Percentiles rank a stretch among this genome's conserved stretches.
Evolutionary conservation across 2,329 filamentous ascomycete species (phyloP).

Genomic region (Xylaria sp.): DNA sequence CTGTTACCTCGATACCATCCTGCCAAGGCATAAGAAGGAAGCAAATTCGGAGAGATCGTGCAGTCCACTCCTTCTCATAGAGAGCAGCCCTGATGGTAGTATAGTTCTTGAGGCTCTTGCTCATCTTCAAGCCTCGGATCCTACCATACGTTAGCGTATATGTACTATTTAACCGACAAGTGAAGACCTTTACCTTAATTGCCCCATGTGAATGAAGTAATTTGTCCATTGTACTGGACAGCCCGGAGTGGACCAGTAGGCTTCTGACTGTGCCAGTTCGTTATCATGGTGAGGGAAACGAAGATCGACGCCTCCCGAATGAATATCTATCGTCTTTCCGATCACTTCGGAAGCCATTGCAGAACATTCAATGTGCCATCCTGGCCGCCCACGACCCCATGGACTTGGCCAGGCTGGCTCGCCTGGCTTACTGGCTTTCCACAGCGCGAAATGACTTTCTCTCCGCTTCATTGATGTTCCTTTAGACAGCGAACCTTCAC

Average conservation of each 20-base stretch:
- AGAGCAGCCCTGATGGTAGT: constrained; percentile 33
- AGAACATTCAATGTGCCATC: constrained; percentile 37
- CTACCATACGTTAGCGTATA: constrained; percentile 24
- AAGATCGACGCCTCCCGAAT: constrained; percentile 33
- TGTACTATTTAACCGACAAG: background rate
- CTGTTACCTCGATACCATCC: constrained; percentile 33
- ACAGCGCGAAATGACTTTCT: constrained; percentile 32
- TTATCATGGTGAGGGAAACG: constrained; percentile 35
- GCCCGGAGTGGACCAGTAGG: constrained; percentile 27
- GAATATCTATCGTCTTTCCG: constrained; percentile 32
- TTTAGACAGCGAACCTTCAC: constrained; percentile 34
- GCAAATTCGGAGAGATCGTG: constrained; percentile 33
- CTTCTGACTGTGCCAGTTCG: constrained; percentile 34
- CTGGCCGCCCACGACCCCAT: constrained; percentile 31
- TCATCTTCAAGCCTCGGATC: constrained; percentile 36
- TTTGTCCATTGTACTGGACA: constrained; percentile 27
- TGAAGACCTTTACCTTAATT: constrained; percentile 27
- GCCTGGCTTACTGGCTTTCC: constrained; percentile 34
- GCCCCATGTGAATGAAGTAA: constrained; percentile 36
- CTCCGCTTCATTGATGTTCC: constrained; percentile 28
- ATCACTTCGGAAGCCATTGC: constrained; percentile 34
- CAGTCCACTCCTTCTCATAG: constrained; percentile 23
- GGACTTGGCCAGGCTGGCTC: constrained; percentile 35
- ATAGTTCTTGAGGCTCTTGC: constrained; percentile 35
- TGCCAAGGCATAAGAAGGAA: constrained; percentile 36